These are phyloP conservation scores for Aspergillus bertholletiae DNA, from an alignment of 495 filamentous ascomycete genomes.

Conservation along the genomic window DNA sequence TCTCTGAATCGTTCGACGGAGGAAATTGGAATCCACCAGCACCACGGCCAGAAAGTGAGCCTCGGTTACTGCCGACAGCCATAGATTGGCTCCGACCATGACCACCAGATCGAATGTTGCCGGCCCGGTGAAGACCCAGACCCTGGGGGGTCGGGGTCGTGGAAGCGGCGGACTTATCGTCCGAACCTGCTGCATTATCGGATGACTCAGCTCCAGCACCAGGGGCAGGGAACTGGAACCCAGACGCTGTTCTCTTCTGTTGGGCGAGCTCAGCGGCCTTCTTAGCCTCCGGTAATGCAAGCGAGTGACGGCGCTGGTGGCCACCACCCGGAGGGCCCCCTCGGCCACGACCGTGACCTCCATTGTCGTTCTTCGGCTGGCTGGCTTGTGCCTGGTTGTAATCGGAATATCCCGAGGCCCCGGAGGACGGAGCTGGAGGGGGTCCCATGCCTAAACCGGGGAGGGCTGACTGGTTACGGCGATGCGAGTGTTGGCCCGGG, in stretches of 20 bases:
- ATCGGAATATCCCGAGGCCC: conserved; percentile 85
- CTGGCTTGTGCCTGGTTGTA: conserved; percentile 58
- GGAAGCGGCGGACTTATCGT: conserved; percentile 36
- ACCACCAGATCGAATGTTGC: conserved; percentile 47
- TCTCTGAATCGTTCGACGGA: conserved; percentile 56
- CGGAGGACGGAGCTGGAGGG: conserved; percentile 88
- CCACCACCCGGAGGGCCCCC: conserved; percentile 71
- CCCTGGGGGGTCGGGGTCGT: conserved; percentile 37
- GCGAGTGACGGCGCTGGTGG: conserved; percentile 90
- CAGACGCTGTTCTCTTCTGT: conserved; percentile 89
- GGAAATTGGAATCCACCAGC: conserved; percentile 71
- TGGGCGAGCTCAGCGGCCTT: conserved; percentile 96
- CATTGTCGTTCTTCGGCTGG: conserved; percentile 65
- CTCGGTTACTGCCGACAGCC: conserved; percentile 59
- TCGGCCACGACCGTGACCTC: conserved; percentile 68
- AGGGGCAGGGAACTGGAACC: conserved; percentile 91
- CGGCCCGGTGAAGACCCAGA: conserved; percentile 45
- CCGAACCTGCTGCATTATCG: conserved; percentile 37
- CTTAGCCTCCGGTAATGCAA: conserved; percentile 93
- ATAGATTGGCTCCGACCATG: conserved; percentile 70
- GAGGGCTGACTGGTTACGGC: conserved; percentile 95
- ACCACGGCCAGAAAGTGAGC: conserved; percentile 52
- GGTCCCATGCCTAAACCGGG: conserved; percentile 93
- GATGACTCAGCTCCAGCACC: conserved; percentile 53
- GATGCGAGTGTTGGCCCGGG: conserved; percentile 79